Evolutionary conservation across 371 early-diverging fungal genomes (phyloP), one percentile per base, ranked within the genome.

Genomic region (Rhizopus stolonifer): DNA sequence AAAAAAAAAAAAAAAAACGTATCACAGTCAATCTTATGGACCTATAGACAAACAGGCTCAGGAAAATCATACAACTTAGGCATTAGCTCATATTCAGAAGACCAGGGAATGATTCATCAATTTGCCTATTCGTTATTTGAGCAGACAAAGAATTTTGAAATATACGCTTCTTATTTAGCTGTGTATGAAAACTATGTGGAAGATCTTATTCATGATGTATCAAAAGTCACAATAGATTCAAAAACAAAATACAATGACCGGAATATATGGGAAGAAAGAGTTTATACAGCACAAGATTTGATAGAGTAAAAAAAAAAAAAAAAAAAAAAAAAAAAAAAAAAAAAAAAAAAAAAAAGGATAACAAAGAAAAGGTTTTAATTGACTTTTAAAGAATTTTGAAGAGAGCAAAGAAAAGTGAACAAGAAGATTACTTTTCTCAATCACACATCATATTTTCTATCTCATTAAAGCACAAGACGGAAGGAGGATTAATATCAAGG

Each of bases 1-100:
- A n/a, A 40, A 25, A 22, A 39, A 29, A 26, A 36, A 9, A 17
- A 39, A 15, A 11, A 14, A 24, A 46, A 15, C 10, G 10, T 22
- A 43, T 2, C 8, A 18, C 1, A 17, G 17, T 46, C 18, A 18
- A 25, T 14, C 24, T 6, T 22, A 29, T 26, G 23, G 11, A 21
- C 17, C 21, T 33, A 8, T 53, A 72, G 71, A 38, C 70, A 72
- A 70, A 76, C 72, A 8, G 79, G 82, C 25, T 71, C 77, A 38
- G 96, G 96, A 38, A 99, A 99, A 74, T 96, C 99, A 0, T 92
- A 90, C 65, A 97, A 94, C n/a, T 95, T 99, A 94, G 92, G 93
- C 42, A 91, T 90, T 23, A 82, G 78, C 25, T 54, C 77, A 10
- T 68, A 29, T 29, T 29, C 7, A 64, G 47, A 66, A 29, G 25